These are phyloP conservation scores for Trichoderma gamsii DNA, from an alignment of 495 filamentous ascomycete genomes.

Conservation along the genomic window DNA sequence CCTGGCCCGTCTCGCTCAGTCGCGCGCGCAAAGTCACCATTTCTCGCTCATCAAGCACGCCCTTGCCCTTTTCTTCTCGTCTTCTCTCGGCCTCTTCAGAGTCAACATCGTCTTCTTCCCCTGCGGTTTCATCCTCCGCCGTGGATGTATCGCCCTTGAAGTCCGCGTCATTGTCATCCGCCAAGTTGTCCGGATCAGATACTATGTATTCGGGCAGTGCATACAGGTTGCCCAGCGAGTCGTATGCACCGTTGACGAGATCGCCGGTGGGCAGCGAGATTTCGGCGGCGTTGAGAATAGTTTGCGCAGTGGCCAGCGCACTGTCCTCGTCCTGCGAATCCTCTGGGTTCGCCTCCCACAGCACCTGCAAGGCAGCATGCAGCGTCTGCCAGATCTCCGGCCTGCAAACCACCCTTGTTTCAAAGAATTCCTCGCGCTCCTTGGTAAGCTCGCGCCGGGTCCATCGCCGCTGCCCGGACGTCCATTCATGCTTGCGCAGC, in stretches of 20 bases:
- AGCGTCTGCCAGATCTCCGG: constrained; percentile 74
- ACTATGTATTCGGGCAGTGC: constrained; percentile 70
- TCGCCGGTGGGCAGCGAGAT: constrained; percentile 74
- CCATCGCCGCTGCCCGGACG: constrained; percentile 39
- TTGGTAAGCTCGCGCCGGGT: constrained; percentile 37
- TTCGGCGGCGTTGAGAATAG: constrained; percentile 67
- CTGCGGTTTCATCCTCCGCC: constrained; percentile 40
- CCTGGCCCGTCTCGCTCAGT: constrained; percentile 64
- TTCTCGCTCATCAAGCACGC: constrained; percentile 39
- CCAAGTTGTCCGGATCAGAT: constrained; percentile 65
- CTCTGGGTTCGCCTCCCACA: constrained; percentile 43
- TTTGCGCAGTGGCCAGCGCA: constrained; percentile 66
- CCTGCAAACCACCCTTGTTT: constrained; percentile 73
- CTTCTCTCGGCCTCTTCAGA: constrained; percentile 50
- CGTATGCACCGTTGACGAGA: constrained; percentile 68
- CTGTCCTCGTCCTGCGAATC: constrained; percentile 22
- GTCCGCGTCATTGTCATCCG: constrained; percentile 34
- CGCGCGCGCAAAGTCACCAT: constrained; percentile 58
- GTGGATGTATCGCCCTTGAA: constrained; percentile 36
- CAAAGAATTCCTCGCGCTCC: constrained; percentile 65
- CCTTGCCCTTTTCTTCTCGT: constrained; percentile 62
- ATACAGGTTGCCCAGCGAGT: constrained; percentile 71
- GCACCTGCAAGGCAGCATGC: constrained; percentile 54
- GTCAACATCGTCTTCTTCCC: constrained; percentile 41
- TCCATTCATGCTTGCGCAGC: constrained; percentile 44